Evolutionary conservation across 257 asterid genomes (phyloP).

Genomic region (Fraxinus excelsior): DNA sequence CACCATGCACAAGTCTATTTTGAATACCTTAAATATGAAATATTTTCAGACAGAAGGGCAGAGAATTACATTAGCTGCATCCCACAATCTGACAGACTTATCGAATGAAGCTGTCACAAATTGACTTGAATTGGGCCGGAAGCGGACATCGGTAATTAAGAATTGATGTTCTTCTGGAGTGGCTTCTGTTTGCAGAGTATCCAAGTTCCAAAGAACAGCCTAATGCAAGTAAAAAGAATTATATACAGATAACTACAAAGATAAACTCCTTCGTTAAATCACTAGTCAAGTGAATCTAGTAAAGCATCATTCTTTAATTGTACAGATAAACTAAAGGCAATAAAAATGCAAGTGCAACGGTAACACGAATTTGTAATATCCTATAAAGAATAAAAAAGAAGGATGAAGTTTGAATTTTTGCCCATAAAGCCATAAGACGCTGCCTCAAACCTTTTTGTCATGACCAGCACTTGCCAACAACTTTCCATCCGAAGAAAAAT

Average conservation of each 20-base stretch:
- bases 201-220: constrained; percentile 99
- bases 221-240: constrained; percentile 29
- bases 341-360: background rate
- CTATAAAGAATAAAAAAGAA: background rate
- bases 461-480: constrained; percentile 96
- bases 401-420: background rate
- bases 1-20: constrained; percentile 5
- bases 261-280: background rate
- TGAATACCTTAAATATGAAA: constrained; percentile 15
- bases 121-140: constrained; percentile 92
- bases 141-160: constrained; percentile 86
- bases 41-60: background rate
- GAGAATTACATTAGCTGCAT: constrained; percentile 81
- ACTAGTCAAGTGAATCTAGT: background rate
- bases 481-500: constrained; percentile 98
- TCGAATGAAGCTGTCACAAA: constrained; percentile 89
- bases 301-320: background rate
- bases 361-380: background rate
- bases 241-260: background rate
- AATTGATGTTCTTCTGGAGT: constrained; percentile 78
- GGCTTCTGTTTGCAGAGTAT: constrained; percentile 73
- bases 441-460: constrained; percentile 70
- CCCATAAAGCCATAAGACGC: background rate
- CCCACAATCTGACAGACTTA: constrained; percentile 93
- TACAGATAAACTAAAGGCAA: background rate